A percentile compares a stretch with the other conserved stretches of the same genome.
phyloP scores from a whole-genome alignment of 768 basidiomycete species.

The Cyathus striatus region DNA sequence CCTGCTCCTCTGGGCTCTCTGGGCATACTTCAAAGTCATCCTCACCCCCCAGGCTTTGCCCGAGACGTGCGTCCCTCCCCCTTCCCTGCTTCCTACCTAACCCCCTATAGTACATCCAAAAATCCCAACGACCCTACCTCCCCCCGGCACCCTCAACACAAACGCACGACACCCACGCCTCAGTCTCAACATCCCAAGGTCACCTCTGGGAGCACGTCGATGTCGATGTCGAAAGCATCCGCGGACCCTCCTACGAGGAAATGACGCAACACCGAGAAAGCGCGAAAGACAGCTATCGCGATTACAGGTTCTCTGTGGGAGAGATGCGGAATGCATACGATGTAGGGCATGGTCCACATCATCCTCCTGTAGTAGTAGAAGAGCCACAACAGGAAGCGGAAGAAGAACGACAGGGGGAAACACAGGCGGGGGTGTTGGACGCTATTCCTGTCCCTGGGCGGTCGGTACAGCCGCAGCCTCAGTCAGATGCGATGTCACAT shows the following conservation, averaged over 20 bases:
- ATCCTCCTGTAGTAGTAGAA: too few species aligned
- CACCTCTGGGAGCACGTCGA: conserved; percentile 7
- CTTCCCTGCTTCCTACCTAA: background rate
- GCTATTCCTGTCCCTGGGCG: conserved; percentile 6
- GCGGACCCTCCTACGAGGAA: conserved; percentile 40
- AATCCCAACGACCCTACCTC: background rate
- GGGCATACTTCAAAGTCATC: conserved; percentile 79
- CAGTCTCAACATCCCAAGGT: conserved; percentile 4
- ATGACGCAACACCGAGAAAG: conserved; percentile 9
- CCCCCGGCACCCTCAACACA: background rate
- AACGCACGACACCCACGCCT: conserved; percentile 2
- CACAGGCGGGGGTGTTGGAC: conserved; percentile 8
- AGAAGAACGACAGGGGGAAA: background rate
- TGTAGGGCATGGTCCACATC: too few species aligned
- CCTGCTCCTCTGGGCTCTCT: conserved; percentile 66
- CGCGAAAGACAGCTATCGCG: background rate
- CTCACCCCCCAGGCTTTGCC: conserved; percentile 65
- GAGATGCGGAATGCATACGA: conserved; percentile 7
- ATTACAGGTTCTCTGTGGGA: conserved; percentile 4
- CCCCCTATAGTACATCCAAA: background rate
- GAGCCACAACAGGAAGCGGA: background rate
- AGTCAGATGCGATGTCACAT: too few species aligned
- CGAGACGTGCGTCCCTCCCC: conserved; percentile 43
- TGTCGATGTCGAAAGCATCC: conserved; percentile 20
- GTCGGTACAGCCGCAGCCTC: background rate